phyloP scores from a whole-genome alignment of 805 yeast genomes.

The Blastobotrys robertii region DNA sequence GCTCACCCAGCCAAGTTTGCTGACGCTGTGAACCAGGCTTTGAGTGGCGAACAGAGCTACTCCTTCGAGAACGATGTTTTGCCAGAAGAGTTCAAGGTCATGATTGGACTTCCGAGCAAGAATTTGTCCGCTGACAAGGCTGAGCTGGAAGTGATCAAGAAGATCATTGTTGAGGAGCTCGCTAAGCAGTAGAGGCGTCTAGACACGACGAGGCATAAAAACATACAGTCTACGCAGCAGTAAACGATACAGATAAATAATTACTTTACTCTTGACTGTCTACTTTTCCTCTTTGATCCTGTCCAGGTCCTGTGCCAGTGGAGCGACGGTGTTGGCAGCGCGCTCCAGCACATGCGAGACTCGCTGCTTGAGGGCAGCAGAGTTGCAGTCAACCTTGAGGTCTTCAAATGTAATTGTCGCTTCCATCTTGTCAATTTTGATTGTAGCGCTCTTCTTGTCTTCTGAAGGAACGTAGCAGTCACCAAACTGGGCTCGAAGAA shows the following conservation, averaged over 20 bases:
- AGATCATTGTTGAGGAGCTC: conserved; percentile 64
- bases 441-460: conserved; percentile 38
- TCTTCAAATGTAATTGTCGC: conserved; percentile 60
- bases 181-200: conserved; percentile 29
- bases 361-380: conserved; percentile 70
- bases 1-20: conserved; percentile 99
- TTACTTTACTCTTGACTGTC: neutral
- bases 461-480: conserved; percentile 41
- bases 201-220: neutral
- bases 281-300: neutral
- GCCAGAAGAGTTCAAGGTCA: conserved; percentile 74
- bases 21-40: conserved; percentile 84
- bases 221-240: neutral
- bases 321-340: conserved; percentile 76
- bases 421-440: conserved; percentile 63
- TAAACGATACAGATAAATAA: neutral
- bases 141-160: conserved; percentile 64
- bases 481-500: conserved; percentile 83
- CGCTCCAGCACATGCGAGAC: conserved; percentile 70
- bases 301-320: conserved; percentile 32
- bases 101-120: conserved; percentile 64
- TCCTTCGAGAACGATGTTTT: conserved; percentile 81
- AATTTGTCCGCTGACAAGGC: conserved; percentile 61
- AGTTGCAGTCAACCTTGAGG: conserved; percentile 60
- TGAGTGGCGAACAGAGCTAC: conserved; percentile 56